Evolutionary conservation across 2,329 filamentous ascomycete species (phyloP).

Genomic region (Penicillium nordicum): DNA sequence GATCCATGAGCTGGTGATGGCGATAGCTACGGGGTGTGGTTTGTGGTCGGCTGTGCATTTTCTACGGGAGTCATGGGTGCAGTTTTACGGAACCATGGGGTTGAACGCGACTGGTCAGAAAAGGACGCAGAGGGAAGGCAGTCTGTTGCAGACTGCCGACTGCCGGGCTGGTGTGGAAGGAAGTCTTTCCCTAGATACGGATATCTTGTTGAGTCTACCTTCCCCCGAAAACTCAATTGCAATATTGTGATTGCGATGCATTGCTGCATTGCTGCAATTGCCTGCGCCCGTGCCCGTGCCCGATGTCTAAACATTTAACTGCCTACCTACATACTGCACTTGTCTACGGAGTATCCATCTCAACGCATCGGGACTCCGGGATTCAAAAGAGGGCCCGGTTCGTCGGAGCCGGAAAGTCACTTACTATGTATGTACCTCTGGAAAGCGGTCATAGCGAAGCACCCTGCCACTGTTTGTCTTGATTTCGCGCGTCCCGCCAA

Average conservation of each 20-base stretch:
- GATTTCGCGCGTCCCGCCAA: neutral
- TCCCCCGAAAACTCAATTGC: neutral
- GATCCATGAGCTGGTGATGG: neutral
- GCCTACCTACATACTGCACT: neutral
- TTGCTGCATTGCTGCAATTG: neutral
- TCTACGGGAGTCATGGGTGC: neutral
- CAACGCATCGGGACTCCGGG: neutral
- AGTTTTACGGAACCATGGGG: neutral
- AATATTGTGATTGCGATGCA: neutral
- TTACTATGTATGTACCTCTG: neutral
- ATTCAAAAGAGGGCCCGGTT: conserved; percentile 6
- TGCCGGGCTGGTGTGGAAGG: conserved; percentile 1
- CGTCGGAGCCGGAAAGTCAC: neutral
- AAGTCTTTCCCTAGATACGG: neutral
- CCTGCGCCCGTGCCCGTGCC: neutral
- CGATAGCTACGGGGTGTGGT: neutral
- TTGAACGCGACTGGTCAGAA: conserved; percentile 1
- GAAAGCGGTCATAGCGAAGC: conserved; percentile 5
- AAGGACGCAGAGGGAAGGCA: neutral
- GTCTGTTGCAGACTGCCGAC: neutral
- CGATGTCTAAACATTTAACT: neutral
- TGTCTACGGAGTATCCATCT: neutral
- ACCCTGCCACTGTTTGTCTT: neutral
- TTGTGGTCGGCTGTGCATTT: neutral
- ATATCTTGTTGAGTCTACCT: neutral